Conservation (phyloP, 306 rosid species). For the Cucurbita argyrosperma region DNA sequence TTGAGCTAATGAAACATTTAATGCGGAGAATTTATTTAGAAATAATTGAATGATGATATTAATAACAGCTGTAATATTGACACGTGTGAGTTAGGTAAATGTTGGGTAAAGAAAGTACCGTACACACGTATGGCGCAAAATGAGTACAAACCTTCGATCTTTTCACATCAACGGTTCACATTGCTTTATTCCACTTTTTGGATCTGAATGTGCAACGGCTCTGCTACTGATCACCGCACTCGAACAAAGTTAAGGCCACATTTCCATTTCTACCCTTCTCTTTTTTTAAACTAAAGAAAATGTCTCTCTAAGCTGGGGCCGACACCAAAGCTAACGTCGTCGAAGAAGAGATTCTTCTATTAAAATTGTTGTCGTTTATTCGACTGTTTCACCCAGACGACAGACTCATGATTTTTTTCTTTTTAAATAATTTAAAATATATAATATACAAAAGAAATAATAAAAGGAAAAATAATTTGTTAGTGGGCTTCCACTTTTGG, state of each 20-base stretch:
- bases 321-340: not conserved
- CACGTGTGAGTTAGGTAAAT: not conserved
- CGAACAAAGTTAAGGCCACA: not conserved
- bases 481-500: not conserved
- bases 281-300: not conserved
- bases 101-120: not conserved
- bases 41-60: not conserved
- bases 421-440: no score
- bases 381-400: not conserved
- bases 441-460: no score
- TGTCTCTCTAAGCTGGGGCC: not conserved
- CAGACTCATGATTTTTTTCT: not conserved
- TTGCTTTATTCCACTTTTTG: not conserved
- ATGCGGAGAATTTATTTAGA: not conserved
- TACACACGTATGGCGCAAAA: not conserved
- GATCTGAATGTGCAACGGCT: not conserved
- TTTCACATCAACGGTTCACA: not conserved
- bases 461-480: no score
- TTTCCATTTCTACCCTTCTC: not conserved
- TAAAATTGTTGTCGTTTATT: conserved; percentile 11
- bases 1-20: not conserved
- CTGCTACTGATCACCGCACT: not conserved
- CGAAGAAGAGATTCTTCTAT: not conserved
- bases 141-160: not conserved
- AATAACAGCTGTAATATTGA: not conserved